Evolutionary conservation across 306 rosid genomes (phyloP).

Genomic region (Parietaria judaica): DNA sequence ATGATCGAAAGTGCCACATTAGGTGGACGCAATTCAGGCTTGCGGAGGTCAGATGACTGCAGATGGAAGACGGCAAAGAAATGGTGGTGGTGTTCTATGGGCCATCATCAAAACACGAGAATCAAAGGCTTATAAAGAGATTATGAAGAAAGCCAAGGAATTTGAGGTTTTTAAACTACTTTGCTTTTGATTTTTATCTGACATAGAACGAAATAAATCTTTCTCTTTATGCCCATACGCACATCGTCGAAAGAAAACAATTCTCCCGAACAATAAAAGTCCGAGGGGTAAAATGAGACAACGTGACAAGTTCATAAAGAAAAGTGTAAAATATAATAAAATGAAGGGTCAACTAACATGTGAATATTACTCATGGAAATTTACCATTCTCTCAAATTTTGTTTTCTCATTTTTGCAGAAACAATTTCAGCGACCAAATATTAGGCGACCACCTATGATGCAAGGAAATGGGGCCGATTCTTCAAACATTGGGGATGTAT

Average conservation of each 20-base stretch:
- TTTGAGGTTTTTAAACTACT: conserved; percentile 53
- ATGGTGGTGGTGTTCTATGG: conserved; percentile 92
- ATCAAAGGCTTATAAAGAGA: conserved; percentile 77
- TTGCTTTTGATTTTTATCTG: background rate
- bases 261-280: too few species aligned
- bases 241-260: too few species aligned
- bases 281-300: too few species aligned
- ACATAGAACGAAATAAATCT: too few species aligned
- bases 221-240: too few species aligned
- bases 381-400: conserved; percentile 1
- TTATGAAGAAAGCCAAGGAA: conserved; percentile 71
- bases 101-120: conserved; percentile 68
- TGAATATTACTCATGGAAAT: too few species aligned
- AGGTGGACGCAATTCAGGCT: conserved; percentile 80
- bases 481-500: conserved; percentile 12
- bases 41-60: conserved; percentile 86
- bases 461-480: conserved; percentile 35
- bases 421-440: conserved; percentile 54
- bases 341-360: too few species aligned
- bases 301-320: too few species aligned
- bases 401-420: conserved; percentile 45
- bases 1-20: conserved; percentile 4
- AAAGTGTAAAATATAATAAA: too few species aligned
- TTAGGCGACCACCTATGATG: conserved; percentile 20
- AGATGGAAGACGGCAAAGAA: conserved; percentile 60